A percentile compares a stretch with the other conserved stretches of the same genome.
Evolutionary conservation across 129 eudicot genomes (phyloP).

Genomic region (Dittrichia graveolens): DNA sequence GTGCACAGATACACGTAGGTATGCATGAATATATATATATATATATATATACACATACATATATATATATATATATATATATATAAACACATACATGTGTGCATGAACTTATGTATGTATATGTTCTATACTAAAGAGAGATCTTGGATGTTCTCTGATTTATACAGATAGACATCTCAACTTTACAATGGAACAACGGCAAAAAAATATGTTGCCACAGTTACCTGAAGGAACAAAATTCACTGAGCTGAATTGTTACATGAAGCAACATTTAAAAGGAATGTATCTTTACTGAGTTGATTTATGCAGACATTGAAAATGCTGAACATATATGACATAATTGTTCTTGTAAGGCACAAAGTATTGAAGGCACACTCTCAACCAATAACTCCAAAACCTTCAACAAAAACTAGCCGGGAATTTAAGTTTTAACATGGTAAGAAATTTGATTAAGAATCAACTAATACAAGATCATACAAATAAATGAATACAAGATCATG

Average conservation of each 20-base stretch:
- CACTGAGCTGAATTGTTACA: constrained; percentile 3
- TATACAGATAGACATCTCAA: not conserved
- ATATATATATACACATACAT: not conserved
- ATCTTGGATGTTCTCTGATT: not conserved
- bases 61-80: constrained; percentile 12
- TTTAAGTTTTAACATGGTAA: not conserved
- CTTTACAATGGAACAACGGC: not conserved
- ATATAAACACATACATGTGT: not conserved
- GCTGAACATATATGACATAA: not conserved
- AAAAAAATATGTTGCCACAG: constrained; percentile 12
- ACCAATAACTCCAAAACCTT: constrained; percentile 4
- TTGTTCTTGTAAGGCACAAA: constrained; percentile 19
- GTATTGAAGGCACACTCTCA: not conserved
- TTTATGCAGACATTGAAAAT: not conserved
- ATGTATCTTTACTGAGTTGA: not conserved
- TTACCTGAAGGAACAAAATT: constrained; percentile 10
- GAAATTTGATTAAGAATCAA: too few species aligned
- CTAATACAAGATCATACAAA: not conserved
- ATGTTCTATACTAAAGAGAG: not conserved
- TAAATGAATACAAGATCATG: constrained; percentile 3
- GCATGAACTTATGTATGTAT: constrained; percentile 4
- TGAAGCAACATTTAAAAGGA: constrained; percentile 19
- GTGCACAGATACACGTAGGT: constrained; percentile 7
- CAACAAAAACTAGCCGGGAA: constrained; percentile 4
- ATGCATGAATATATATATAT: not conserved